Percentiles rank a stretch among this genome's conserved stretches.
Evolutionary conservation across 805 yeast genomes (phyloP).

Genomic region (Debaryomyces castellii): DNA sequence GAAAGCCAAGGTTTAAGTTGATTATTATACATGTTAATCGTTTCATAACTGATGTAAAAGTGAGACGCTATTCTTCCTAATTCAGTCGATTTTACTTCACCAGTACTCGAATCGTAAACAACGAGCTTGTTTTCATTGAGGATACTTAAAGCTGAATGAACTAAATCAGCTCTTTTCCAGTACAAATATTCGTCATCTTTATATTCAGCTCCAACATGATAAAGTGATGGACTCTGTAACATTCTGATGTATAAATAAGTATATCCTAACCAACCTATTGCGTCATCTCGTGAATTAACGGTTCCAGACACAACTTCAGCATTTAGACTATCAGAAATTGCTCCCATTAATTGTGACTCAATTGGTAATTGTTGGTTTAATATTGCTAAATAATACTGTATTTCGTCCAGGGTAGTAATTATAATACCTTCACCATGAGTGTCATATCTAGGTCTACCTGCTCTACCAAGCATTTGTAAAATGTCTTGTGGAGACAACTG

Average conservation of each 20-base stretch:
- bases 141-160: slow-evolving; percentile 70
- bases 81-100: slow-evolving; percentile 48
- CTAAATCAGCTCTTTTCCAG: slow-evolving; percentile 62
- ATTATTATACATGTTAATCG: slow-evolving; percentile 66
- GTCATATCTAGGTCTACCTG: slow-evolving; percentile 95
- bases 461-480: slow-evolving; percentile 96
- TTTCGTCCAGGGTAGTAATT: slow-evolving; percentile 81
- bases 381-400: slow-evolving; percentile 87
- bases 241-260: slow-evolving; percentile 81
- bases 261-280: slow-evolving; percentile 75
- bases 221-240: slow-evolving; percentile 68
- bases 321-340: slow-evolving; percentile 71
- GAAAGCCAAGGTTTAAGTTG: slow-evolving; percentile 63
- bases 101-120: slow-evolving; percentile 52
- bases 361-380: slow-evolving; percentile 89
- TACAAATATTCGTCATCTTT: slow-evolving; percentile 48
- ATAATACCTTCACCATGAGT: slow-evolving; percentile 91
- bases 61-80: slow-evolving; percentile 83
- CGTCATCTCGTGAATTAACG: slow-evolving; percentile 59
- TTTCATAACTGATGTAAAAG: slow-evolving; percentile 74
- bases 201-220: slow-evolving; percentile 71
- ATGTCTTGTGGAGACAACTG: slow-evolving; percentile 94
- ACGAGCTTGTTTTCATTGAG: slow-evolving; percentile 60
- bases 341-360: slow-evolving; percentile 78
- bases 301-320: slow-evolving; percentile 84